phyloP scores from a whole-genome alignment of 257 asterid species.

The Solanum okadae region DNA sequence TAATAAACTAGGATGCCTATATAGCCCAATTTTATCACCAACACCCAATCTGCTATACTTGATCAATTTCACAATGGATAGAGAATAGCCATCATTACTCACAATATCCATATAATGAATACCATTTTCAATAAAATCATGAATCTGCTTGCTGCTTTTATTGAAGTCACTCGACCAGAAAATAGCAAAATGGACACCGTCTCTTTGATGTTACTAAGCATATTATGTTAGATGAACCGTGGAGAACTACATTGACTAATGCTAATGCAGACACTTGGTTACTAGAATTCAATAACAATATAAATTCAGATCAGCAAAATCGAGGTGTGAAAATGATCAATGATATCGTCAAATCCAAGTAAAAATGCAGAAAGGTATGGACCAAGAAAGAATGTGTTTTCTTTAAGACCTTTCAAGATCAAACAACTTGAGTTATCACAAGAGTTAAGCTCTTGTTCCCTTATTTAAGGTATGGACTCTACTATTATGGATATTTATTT shows the following conservation, averaged over 20 bases:
- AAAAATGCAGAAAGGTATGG: neutral
- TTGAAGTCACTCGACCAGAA: neutral
- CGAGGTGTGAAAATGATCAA: neutral
- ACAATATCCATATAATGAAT: neutral
- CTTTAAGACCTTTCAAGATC: neutral
- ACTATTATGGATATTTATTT: neutral
- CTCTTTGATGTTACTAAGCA: neutral
- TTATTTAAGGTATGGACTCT: neutral
- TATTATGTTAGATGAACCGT: neutral
- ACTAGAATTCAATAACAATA: neutral
- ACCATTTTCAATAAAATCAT: too few species aligned
- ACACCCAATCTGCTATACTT: constrained; percentile 1
- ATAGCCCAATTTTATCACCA: constrained; percentile 37
- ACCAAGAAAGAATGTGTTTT: neutral
- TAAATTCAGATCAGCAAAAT: neutral
- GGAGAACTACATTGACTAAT: neutral
- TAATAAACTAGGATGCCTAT: constrained; percentile 23
- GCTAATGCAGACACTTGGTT: neutral
- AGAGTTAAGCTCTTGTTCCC: neutral
- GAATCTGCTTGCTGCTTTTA: neutral
- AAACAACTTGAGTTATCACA: neutral
- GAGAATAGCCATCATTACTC: constrained; percentile 6
- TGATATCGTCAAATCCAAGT: neutral
- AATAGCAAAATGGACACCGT: neutral
- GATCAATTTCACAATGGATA: constrained; percentile 24